These are phyloP conservation scores for Crepidotus variabilis DNA, from an alignment of 768 basidiomycete genomes.

Conservation along the genomic window DNA sequence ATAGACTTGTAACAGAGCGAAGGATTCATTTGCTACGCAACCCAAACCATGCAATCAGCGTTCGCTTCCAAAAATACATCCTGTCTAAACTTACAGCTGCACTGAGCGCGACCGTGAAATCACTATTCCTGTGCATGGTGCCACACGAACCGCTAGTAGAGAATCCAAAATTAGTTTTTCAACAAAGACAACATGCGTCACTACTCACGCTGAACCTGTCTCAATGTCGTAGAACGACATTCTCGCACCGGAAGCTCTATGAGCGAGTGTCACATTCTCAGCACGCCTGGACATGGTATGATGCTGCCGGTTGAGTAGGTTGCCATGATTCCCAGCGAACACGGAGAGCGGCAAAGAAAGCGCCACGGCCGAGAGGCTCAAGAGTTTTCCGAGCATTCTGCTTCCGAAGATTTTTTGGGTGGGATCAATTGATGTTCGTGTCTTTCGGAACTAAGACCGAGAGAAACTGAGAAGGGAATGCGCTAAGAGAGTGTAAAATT, in stretches of 20 bases:
- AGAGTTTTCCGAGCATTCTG: slow-evolving; percentile 19
- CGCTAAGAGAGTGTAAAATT: background rate
- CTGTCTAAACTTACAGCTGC: slow-evolving; percentile 24
- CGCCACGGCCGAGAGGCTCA: slow-evolving; percentile 25
- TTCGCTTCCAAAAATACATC: slow-evolving; percentile 11
- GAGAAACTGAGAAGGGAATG: background rate
- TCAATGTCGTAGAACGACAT: slow-evolving; percentile 51
- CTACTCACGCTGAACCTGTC: slow-evolving; percentile 22
- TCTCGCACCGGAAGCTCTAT: slow-evolving; percentile 34
- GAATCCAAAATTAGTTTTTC: background rate
- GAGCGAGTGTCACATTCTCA: slow-evolving; percentile 32
- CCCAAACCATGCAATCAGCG: slow-evolving; percentile 9
- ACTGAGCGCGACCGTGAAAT: slow-evolving; percentile 47
- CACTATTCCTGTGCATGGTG: slow-evolving; percentile 17
- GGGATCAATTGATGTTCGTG: background rate
- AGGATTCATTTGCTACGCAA: slow-evolving; percentile 51
- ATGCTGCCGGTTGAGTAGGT: slow-evolving; percentile 34
- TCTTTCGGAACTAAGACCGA: background rate
- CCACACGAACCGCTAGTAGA: slow-evolving; percentile 28
- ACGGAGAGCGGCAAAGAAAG: slow-evolving; percentile 32
- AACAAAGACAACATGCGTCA: slow-evolving; percentile 2
- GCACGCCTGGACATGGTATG: slow-evolving; percentile 47
- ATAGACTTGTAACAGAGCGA: slow-evolving; percentile 57
- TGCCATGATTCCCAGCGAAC: slow-evolving; percentile 29
- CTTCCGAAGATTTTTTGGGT: background rate